Conservation (phyloP, 139 green algal genomes). For the Ettlia oleoabundans region DNA sequence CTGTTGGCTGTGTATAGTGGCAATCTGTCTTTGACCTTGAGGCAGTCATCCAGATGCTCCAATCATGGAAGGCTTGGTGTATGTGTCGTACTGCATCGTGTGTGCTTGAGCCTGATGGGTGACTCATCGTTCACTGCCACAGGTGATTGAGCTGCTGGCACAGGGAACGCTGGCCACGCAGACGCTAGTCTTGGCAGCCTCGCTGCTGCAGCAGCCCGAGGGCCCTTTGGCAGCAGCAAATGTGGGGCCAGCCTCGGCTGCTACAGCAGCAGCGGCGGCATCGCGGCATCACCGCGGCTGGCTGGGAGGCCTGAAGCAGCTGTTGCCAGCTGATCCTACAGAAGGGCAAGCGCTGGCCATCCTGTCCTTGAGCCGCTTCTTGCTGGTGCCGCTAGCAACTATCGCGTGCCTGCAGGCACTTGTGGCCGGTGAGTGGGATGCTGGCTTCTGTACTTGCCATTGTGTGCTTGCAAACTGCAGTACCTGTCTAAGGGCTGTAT, state of each 20-base stretch:
- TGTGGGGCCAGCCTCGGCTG: background rate
- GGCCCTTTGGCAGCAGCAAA: background rate
- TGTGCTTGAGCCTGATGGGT: too few relatives aligned
- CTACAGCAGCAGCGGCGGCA: background rate
- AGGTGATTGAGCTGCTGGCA: slow-evolving; percentile 55
- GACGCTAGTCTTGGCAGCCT: slow-evolving; percentile 71
- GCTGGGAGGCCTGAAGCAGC: slow-evolving; percentile 8
- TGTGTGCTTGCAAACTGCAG: too few relatives aligned
- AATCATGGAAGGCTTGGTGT: too few relatives aligned
- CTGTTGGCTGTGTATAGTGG: background rate
- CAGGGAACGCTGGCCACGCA: slow-evolving; percentile 60
- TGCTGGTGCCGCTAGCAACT: slow-evolving; percentile 55
- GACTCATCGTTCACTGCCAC: too few relatives aligned
- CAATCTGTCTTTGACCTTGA: background rate
- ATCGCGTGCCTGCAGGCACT: slow-evolving; percentile 35
- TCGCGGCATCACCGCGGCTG: background rate
- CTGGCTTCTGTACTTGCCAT: too few relatives aligned
- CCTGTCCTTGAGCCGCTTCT: slow-evolving; percentile 48
- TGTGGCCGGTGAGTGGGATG: slow-evolving; percentile 33
- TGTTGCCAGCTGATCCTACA: slow-evolving; percentile 29
- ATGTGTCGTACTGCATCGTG: too few relatives aligned
- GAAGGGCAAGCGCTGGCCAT: slow-evolving; percentile 53
- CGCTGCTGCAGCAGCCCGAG: slow-evolving; percentile 52
- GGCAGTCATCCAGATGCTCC: background rate
- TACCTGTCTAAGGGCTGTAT: too few relatives aligned